Evolutionary conservation across 352 stramenopile species (phyloP), one percentile per base, ranked within the genome.

Genomic region (Phytophthora palmivora): DNA sequence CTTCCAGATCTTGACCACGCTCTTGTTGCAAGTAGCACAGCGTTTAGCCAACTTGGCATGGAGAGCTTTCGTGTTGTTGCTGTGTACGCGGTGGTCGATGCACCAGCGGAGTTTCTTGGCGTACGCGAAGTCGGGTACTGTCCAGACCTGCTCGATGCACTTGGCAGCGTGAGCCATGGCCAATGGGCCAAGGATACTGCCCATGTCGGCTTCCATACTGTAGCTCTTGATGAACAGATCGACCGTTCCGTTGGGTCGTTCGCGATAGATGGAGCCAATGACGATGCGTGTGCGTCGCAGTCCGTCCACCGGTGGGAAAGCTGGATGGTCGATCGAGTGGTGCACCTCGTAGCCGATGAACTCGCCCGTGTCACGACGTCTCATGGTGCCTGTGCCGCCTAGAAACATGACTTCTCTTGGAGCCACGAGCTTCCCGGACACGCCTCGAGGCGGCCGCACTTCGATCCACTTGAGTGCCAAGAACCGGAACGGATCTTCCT

Each of bases 261-360:
- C 46, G 18, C 63, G 58, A 18, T 76, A 73, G 43, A 73, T 70
- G 19, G 63, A 73, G 34, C 68, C 68, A 42, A 73, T 70, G 30
- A 73, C 58, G 44, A 76, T 64, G 30, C 68, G 68, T 6, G 68
- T 76, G 33, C 63, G 68, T 0, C 63, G 63, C 6, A 76, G 41
- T 8, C 63, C 68, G 24, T 90, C 68, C 8, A 77, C 76, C 4
- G 57, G 49, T 5, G 55, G 62, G 37, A 76, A 75, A 2, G 58
- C 56, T 2, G 68, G 68, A 48, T 76, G 62, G 28, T 79, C 71
- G 42, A 92, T 74, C 26, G 80, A 89, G 59, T 90, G 80, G 24
- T 82, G 76, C 49, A 86, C 72, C 36, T 86, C 72, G 45, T 81
- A 86, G 55, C 77, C 77, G 39, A 86, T 73, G 28, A 63, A 63